These are phyloP conservation scores for Calocybe gambosa DNA, from an alignment of 1,284 basidiomycete genomes.

Conservation along the genomic window DNA sequence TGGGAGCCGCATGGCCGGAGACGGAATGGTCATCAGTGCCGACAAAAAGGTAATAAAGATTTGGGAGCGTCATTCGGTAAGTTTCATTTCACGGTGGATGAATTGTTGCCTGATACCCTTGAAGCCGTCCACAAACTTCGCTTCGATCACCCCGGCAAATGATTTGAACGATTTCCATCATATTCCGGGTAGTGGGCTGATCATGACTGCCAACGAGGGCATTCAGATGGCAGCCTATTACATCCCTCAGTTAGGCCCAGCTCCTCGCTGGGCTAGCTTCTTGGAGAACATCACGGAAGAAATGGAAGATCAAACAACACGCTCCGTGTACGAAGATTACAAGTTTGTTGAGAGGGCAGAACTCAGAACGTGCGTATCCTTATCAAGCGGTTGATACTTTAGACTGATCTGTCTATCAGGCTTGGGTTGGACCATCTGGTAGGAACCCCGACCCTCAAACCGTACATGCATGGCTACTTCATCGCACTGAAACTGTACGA, in stretches of 20 bases:
- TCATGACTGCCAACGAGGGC: conserved; percentile 89
- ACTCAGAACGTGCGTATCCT: conserved; percentile 65
- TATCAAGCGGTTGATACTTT: conserved; percentile 1
- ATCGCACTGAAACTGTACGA: conserved; percentile 93
- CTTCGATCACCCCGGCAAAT: conserved; percentile 85
- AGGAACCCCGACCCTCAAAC: conserved; percentile 92
- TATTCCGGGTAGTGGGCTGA: conserved; percentile 76
- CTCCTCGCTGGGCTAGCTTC: conserved; percentile 96
- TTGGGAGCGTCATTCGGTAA: conserved; percentile 81
- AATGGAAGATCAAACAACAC: conserved; percentile 83
- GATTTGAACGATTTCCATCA: conserved; percentile 90
- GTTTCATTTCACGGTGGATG: conserved; percentile 23
- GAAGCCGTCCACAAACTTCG: conserved; percentile 84
- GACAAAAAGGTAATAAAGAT: conserved; percentile 96
- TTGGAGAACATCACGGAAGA: conserved; percentile 98
- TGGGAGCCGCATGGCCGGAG: conserved; percentile 75
- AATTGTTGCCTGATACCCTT: conserved; percentile 8
- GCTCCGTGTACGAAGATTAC: conserved; percentile 89
- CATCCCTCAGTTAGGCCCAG: conserved; percentile 93
- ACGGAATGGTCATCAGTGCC: conserved; percentile 82
- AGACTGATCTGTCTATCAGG: conserved; percentile 31
- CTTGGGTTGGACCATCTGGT: conserved; percentile 92
- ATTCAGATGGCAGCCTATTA: conserved; percentile 91
- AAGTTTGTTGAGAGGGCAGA: conserved; percentile 94
- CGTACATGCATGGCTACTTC: conserved; percentile 99